Conservation (phyloP, 1,284 basidiomycete species). For the Rhodotorula sp. region DNA sequence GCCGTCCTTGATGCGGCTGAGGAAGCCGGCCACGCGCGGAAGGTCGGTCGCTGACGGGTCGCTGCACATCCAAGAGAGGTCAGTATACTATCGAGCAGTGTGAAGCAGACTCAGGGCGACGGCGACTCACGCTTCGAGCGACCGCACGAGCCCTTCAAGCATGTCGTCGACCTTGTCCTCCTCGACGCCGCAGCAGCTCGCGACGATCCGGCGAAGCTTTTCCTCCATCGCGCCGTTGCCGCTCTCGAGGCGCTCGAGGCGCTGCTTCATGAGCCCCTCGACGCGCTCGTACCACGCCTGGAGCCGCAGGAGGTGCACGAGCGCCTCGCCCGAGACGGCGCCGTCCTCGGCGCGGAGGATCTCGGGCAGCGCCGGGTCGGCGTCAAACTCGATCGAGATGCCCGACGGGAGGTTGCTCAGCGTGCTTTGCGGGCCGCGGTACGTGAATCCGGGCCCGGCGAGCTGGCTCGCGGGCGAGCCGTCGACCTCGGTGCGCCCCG, state of each 20-base stretch:
- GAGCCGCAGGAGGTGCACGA: conserved; percentile 72
- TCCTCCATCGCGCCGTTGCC: conserved; percentile 43
- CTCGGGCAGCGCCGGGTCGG: conserved; percentile 56
- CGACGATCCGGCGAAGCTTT: conserved; percentile 41
- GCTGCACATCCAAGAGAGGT: background rate
- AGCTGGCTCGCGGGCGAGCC: conserved; percentile 55
- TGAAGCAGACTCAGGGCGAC: background rate
- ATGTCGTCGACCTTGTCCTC: conserved; percentile 41
- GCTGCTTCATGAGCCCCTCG: conserved; percentile 63
- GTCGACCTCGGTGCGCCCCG: conserved; percentile 70
- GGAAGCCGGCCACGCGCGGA: conserved; percentile 31
- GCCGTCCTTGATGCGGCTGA: conserved; percentile 35
- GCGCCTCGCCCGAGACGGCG: conserved; percentile 34
- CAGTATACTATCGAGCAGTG: background rate
- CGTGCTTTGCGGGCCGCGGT: conserved; percentile 64
- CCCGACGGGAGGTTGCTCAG: conserved; percentile 41
- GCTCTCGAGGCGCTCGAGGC: conserved; percentile 41
- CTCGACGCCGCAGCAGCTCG: conserved; percentile 36
- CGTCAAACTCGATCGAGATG: conserved; percentile 42
- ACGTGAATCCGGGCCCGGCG: conserved; percentile 64
- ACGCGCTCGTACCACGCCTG: conserved; percentile 78
- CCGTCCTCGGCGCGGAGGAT: conserved; percentile 50
- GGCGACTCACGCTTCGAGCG: conserved; percentile 52
- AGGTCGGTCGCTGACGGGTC: conserved; percentile 33
- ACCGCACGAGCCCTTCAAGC: conserved; percentile 63